Conservation (phyloP, 176 grass and related monocot species). For the Thinopyrum elongatum region DNA sequence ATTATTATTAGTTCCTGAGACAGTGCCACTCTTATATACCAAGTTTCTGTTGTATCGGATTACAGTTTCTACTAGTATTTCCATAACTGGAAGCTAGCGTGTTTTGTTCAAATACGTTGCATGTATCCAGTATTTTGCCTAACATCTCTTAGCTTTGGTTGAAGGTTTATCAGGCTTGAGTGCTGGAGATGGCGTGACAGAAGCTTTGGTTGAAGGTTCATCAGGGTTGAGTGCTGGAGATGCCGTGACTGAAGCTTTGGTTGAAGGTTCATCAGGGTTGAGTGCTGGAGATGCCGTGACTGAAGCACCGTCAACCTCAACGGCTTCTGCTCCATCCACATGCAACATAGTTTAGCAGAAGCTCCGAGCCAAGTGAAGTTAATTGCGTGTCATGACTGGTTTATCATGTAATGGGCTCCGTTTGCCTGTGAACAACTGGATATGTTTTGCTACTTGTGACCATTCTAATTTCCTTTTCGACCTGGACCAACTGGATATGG, state of each 20-base stretch:
- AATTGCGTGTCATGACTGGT: not conserved
- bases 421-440: not conserved
- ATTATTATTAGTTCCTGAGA: not conserved
- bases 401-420: not conserved
- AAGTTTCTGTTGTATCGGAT: not conserved
- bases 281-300: not conserved
- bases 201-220: not conserved
- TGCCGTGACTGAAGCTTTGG: not conserved
- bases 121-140: not conserved
- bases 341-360: not conserved
- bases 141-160: not conserved
- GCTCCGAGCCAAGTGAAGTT: not conserved
- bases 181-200: not conserved
- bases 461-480: not conserved
- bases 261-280: not conserved
- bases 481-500: not conserved
- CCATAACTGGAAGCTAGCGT: not conserved
- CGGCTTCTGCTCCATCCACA: not conserved
- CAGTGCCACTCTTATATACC: not conserved
- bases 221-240: not conserved
- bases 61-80: not conserved
- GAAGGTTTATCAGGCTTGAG: not conserved
- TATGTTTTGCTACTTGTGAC: not conserved
- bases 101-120: not conserved
- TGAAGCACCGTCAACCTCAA: not conserved